Evolutionary conservation across 352 stramenopile genomes (phyloP).

Genomic region (Phytophthora melonis): DNA sequence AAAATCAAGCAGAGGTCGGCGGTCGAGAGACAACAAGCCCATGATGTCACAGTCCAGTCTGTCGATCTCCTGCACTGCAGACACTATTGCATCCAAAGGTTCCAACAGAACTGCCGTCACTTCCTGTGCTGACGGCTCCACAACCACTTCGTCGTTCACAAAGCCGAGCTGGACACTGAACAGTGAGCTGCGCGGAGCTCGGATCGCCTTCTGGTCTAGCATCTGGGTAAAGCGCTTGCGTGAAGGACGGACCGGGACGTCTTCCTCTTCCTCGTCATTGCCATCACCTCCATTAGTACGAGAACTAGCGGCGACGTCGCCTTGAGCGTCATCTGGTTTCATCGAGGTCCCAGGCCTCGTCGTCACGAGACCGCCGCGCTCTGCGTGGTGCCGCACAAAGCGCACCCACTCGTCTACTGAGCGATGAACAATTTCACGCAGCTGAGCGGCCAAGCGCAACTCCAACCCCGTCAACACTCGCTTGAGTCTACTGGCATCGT

Average conservation of each 20-base stretch:
- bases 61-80: conserved; percentile 82
- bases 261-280: conserved; percentile 18
- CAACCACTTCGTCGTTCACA: conserved; percentile 55
- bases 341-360: conserved; percentile 1
- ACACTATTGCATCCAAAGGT: conserved; percentile 81
- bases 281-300: conserved; percentile 1
- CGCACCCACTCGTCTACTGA: conserved; percentile 53
- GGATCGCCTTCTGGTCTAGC: conserved; percentile 37
- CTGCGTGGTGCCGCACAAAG: conserved; percentile 53
- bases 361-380: conserved; percentile 1
- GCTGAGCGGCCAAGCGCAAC: conserved; percentile 86
- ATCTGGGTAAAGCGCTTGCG: conserved; percentile 14
- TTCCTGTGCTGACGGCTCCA: conserved; percentile 73
- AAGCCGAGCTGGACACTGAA: conserved; percentile 86
- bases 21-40: conserved; percentile 85
- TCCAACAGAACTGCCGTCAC: conserved; percentile 83
- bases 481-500: conserved; percentile 63
- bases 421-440: conserved; percentile 48
- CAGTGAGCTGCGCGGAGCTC: conserved; percentile 68
- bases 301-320: conserved; percentile 3
- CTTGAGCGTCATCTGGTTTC: conserved; percentile 9
- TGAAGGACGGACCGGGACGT: neutral
- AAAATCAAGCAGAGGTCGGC: conserved; percentile 64
- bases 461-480: conserved; percentile 89
- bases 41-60: conserved; percentile 92